phyloP scores from a whole-genome alignment of 768 basidiomycete species.

The Dendrothele bispora region DNA sequence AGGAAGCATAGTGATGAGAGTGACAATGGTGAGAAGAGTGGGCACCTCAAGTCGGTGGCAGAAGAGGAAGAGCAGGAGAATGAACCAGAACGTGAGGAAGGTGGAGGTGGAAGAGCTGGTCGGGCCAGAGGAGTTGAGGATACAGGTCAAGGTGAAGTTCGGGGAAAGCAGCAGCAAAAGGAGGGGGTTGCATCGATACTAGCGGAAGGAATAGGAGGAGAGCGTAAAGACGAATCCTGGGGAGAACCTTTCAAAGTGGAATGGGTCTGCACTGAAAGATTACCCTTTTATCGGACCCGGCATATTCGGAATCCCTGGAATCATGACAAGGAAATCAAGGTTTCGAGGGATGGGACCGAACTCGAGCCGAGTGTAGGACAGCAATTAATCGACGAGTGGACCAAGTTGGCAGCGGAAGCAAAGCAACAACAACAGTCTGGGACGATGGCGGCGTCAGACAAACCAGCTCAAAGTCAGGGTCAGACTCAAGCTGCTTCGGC shows the following conservation, averaged over 20 bases:
- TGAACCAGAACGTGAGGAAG: conserved; percentile 30
- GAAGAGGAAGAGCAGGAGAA: conserved; percentile 39
- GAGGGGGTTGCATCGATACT: conserved; percentile 12
- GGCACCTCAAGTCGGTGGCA: conserved; percentile 15
- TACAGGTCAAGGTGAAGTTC: too few relatives aligned
- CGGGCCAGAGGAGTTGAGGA: too few relatives aligned
- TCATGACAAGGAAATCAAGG: conserved; percentile 76
- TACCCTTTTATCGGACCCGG: conserved; percentile 76
- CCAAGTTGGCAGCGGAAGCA: conserved; percentile 26
- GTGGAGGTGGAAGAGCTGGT: too few relatives aligned
- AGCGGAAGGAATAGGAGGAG: conserved; percentile 4
- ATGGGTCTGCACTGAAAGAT: conserved; percentile 70
- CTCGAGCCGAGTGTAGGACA: conserved; percentile 78
- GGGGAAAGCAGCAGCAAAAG: too few relatives aligned
- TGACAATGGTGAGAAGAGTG: conserved; percentile 6
- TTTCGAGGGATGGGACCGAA: conserved; percentile 90
- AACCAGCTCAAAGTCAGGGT: too few relatives aligned
- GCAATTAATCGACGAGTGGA: conserved; percentile 71
- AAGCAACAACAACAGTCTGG: not conserved
- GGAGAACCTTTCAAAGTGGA: conserved; percentile 80
- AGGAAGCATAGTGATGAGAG: conserved; percentile 3
- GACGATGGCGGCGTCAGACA: not conserved
- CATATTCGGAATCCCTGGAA: conserved; percentile 95
- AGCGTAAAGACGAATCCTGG: conserved; percentile 45
- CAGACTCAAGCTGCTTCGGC: too few relatives aligned